A percentile compares a stretch with the other conserved stretches of the same genome.
Evolutionary conservation across 331 rosid species (phyloP).

Genomic region (Rosa hybrid): DNA sequence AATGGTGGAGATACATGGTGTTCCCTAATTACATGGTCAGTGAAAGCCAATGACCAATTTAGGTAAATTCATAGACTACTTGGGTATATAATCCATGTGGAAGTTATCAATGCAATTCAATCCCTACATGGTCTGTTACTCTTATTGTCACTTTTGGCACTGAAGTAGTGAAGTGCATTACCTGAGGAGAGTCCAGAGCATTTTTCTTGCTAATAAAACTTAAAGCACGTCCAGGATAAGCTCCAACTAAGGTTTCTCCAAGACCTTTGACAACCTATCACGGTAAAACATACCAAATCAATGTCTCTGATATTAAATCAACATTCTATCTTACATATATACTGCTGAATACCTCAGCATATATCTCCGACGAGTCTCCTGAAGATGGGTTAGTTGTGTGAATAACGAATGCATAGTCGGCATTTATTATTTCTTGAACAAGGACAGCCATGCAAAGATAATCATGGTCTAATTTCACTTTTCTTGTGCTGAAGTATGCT

Average conservation of each 20-base stretch:
- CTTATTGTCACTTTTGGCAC: not conserved
- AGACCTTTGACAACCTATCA: constrained; percentile 93
- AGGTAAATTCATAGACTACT: not conserved
- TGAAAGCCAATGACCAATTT: not conserved
- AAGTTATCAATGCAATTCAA: not conserved
- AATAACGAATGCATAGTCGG: constrained; percentile 97
- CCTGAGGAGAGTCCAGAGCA: constrained; percentile 83
- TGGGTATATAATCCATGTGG: not conserved
- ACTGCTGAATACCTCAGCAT: constrained; percentile 78
- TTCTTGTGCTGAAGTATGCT: constrained; percentile 94
- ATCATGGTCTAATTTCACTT: constrained; percentile 90
- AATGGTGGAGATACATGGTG: constrained; percentile 18
- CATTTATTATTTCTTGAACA: constrained; percentile 93
- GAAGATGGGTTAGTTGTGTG: constrained; percentile 98
- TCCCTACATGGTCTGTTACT: constrained; percentile 8
- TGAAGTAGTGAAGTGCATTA: constrained; percentile 30
- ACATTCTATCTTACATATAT: not conserved
- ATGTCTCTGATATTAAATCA: constrained; percentile 16
- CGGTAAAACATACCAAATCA: constrained; percentile 23
- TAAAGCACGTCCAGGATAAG: constrained; percentile 98
- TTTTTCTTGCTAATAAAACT: constrained; percentile 86
- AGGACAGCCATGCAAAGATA: constrained; percentile 97
- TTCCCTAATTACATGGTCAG: not conserved
- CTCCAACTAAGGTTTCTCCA: constrained; percentile 98
- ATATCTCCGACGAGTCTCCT: constrained; percentile 94